Evolutionary conservation across 169 alveolate species (phyloP), one percentile per base, ranked within the genome.

Genomic region (Gregarina niphandrodes): DNA sequence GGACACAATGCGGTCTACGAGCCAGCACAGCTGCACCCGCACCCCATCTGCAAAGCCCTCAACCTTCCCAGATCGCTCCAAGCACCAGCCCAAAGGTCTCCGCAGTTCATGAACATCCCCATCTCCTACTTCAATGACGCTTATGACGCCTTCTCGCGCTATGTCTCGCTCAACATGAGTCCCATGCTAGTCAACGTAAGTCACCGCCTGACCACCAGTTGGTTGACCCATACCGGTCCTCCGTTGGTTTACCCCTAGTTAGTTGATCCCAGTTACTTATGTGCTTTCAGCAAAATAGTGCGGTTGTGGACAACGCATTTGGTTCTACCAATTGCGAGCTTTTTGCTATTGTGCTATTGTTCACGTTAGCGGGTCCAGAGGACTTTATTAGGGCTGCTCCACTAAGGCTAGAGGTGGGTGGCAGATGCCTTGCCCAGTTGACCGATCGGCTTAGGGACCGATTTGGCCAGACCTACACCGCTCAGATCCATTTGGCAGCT

Each of bases 171-270:
- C 73, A 21, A 72, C 86, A 15, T 69, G 66, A 26, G 66, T 72
- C 53, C 64, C 79, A 31, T 49, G n/a, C n/a, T n/a, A n/a, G n/a
- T n/a, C n/a, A n/a, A n/a, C n/a, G n/a, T 60, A 1, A 45, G 67
- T 22, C 74, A 72, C 19, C 54, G 73, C 1, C 53, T 65, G 34
- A 41, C 59, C 54, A 41, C 73, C 36, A 75, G 72, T 45, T 62
- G 42, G 16, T 30, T 67, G 5, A 40, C 63, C 32, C 70, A 71
- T n/a, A 49, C 55, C 9, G 46, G 67, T 12, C 67, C 58, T 26
- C 36, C 39, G 28, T 5, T 58, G 29, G 17, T 49, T n/a, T 43
- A 57, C 19, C 50, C 41, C 41, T 53, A 40, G 16, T 54, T 64
- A 29, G 31, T 54, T 32, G 51, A 62, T 32, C 40, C 63, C 19